These are phyloP conservation scores for Epithele typhae DNA, from an alignment of 768 basidiomycete genomes.

Conservation along the genomic window DNA sequence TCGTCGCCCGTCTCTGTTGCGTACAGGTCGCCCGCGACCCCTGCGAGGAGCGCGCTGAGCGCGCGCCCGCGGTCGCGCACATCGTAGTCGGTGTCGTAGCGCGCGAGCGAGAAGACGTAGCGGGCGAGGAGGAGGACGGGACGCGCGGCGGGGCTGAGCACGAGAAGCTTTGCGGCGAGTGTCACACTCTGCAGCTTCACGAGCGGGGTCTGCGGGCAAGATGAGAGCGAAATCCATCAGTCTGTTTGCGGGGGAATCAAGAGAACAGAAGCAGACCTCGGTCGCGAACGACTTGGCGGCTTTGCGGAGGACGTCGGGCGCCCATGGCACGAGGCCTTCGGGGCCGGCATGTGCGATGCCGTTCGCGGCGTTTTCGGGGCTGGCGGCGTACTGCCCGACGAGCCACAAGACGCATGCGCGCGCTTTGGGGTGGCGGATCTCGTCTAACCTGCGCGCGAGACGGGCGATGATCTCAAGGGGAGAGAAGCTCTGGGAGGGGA, in stretches of 20 bases:
- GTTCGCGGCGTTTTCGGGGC: slow-evolving; percentile 26
- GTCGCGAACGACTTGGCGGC: slow-evolving; percentile 63
- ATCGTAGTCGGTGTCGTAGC: slow-evolving; percentile 87
- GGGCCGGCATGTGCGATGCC: slow-evolving; percentile 28
- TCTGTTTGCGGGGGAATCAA: neutral
- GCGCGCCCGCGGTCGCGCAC: slow-evolving; percentile 88
- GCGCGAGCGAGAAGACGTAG: slow-evolving; percentile 79
- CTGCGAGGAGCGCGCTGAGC: slow-evolving; percentile 63
- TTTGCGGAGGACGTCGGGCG: slow-evolving; percentile 85
- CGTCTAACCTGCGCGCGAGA: slow-evolving; percentile 73
- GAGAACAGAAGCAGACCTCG: slow-evolving; percentile 47
- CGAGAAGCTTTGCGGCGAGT: slow-evolving; percentile 80
- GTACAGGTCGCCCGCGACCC: slow-evolving; percentile 33
- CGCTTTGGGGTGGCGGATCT: slow-evolving; percentile 75
- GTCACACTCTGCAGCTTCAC: slow-evolving; percentile 85
- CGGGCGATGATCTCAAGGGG: slow-evolving; percentile 71
- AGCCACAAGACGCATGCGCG: slow-evolving; percentile 90
- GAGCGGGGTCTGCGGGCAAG: slow-evolving; percentile 39
- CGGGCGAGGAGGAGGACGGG: slow-evolving; percentile 51
- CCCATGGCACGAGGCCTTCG: slow-evolving; percentile 70
- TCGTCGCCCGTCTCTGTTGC: slow-evolving; percentile 21
- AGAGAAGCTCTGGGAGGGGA: slow-evolving; percentile 19
- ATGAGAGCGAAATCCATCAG: neutral
- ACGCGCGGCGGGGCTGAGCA: slow-evolving; percentile 54
- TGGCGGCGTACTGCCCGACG: slow-evolving; percentile 80